These are phyloP conservation scores for Ocimum tenuiflorum DNA, from an alignment of 257 asterid species.

Conservation along the genomic window DNA sequence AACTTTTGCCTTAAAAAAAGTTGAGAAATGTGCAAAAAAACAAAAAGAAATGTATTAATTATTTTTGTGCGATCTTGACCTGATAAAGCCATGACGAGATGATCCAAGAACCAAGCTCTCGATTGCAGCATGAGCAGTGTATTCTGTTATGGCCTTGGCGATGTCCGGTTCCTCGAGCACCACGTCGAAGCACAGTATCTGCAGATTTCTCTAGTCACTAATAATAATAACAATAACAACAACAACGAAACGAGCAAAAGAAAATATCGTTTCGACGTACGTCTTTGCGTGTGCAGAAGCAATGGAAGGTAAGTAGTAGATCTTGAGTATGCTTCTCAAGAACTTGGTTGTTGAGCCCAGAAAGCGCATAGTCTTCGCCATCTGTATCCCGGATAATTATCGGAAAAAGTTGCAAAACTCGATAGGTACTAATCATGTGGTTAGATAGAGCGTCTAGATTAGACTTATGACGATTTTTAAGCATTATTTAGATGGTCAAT, in stretches of 20 bases:
- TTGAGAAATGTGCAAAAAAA: too few species aligned
- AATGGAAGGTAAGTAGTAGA: constrained; percentile 64
- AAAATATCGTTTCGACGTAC: constrained; percentile 27
- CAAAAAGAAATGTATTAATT: too few species aligned
- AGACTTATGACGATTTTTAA: too few species aligned
- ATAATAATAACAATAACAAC: neutral
- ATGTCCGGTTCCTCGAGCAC: constrained; percentile 48
- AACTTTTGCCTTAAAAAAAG: too few species aligned
- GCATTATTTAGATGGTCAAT: too few species aligned
- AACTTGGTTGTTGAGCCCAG: constrained; percentile 22
- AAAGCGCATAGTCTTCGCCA: constrained; percentile 19
- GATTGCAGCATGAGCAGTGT: constrained; percentile 50
- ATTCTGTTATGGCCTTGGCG: constrained; percentile 41
- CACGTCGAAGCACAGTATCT: constrained; percentile 53
- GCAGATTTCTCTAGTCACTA: neutral
- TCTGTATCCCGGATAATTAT: constrained; percentile 43
- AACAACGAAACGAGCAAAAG: neutral
- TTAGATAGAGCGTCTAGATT: too few species aligned
- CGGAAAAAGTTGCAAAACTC: too few species aligned
- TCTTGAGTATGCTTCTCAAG: constrained; percentile 50
- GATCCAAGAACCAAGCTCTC: constrained; percentile 58
- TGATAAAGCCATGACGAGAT: constrained; percentile 56
- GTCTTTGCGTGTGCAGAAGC: constrained; percentile 79
- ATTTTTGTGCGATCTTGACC: constrained; percentile 20
- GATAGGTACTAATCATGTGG: too few species aligned